Conservation (phyloP, 2,329 filamentous ascomycete species). For the Bretziella fagacearum region DNA sequence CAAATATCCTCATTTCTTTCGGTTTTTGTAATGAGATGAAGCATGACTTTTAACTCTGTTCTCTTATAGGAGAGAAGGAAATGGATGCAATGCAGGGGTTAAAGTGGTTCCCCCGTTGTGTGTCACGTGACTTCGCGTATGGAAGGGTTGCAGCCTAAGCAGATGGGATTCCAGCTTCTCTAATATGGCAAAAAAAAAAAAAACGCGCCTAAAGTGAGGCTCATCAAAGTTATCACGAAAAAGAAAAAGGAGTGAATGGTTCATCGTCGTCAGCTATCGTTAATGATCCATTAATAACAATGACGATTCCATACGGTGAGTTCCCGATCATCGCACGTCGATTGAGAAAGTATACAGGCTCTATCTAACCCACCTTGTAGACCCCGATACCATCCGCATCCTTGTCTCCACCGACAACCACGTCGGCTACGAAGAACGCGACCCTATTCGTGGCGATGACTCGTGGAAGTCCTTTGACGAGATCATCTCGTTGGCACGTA, state of each 20-base stretch:
- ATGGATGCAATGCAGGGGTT: no score
- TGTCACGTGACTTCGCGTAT: conserved; percentile 5
- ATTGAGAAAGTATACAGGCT: neutral
- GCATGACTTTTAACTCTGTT: neutral
- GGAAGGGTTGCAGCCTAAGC: neutral
- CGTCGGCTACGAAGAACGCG: conserved; percentile 89
- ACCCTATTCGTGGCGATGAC: conserved; percentile 87
- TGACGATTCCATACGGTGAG: neutral
- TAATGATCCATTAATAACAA: no score
- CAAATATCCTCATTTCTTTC: no score
- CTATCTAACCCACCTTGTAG: conserved; percentile 16
- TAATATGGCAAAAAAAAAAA: no score
- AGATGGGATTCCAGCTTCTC: no score
- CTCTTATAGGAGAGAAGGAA: neutral
- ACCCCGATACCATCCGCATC: conserved; percentile 78
- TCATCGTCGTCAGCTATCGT: no score
- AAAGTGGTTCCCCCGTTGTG: neutral
- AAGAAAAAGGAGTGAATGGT: no score
- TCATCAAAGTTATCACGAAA: no score
- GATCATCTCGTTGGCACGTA: conserved; percentile 73
- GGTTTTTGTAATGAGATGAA: no score
- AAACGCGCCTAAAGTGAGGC: no score
- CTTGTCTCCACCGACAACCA: conserved; percentile 92
- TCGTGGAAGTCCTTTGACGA: conserved; percentile 96
- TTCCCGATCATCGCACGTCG: neutral